Base-by-base conservation (phyloP, 2,329 filamentous ascomycete species). In the Phaeosphaeria sp. region DNA sequence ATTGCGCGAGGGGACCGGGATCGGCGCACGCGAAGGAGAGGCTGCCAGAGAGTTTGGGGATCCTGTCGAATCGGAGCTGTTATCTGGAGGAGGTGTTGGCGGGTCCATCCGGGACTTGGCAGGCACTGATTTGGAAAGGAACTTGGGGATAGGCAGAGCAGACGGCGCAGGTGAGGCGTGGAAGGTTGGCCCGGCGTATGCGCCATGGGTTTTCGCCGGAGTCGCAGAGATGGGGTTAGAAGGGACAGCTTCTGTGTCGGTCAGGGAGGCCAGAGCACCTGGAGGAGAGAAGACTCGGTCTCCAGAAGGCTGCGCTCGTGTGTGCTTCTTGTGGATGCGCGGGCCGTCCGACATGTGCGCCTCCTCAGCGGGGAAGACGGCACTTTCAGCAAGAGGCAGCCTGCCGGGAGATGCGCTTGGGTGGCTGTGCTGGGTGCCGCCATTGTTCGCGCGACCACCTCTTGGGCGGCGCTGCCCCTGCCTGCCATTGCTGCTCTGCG, bases 151-250 rank as follows among this genome's bases (percentile, higher is more conserved):
- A 0, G 95, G 95, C 30, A 99, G 83, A 22, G 92, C 89, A 9
- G 93, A 96, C 0, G 95, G 90, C 1, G 93, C 94, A 20, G 95
- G 95, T 9, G 95, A 98, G 42, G 93, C 91, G 77, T 97, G 93
- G 76, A 98, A 99, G 5, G 93, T 96, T 33, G 94, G 90, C 15
- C 94, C 95, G 41, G 95, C 95, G 78, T 97, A 99, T 46, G 90
- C 88, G 60, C 76, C 67, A 44, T 76, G 72, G n/a, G 64, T 59
- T 60, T 76, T 76, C n/a, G 68, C 63, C 6, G 74, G 74, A 4
- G 74, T 77, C 13, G 68, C 67, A 60, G 67, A 57, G 17, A 59
- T 41, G 23, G 69, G 63, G 39, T 60, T 59, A 1, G 62, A 50
- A 36, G 58, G 61, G 13, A 61, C 44, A 22, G 20, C 50, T 44